A percentile compares a stretch with the other conserved stretches of the same genome.
Evolutionary conservation across 352 stramenopile genomes (phyloP).

Genomic region (Pythium dissotocum): DNA sequence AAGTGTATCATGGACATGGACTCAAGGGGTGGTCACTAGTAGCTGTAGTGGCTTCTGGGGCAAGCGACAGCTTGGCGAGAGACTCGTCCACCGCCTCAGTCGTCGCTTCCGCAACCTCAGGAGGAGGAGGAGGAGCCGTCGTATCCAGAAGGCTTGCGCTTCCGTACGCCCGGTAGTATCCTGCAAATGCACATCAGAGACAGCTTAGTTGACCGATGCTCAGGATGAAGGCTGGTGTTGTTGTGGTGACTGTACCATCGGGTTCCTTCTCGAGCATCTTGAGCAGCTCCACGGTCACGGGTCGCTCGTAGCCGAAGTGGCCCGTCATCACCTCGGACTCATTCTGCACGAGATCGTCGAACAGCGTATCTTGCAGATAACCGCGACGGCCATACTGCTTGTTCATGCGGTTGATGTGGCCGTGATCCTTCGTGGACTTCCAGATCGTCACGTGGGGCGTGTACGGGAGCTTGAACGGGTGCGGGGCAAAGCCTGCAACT

Average conservation of each 20-base stretch:
- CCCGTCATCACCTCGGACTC: neutral
- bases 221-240: neutral
- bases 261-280: slow-evolving; percentile 39
- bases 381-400: slow-evolving; percentile 11
- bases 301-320: slow-evolving; percentile 28
- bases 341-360: slow-evolving; percentile 18
- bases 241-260: slow-evolving; percentile 23
- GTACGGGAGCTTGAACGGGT: slow-evolving; percentile 34
- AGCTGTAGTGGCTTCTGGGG: neutral
- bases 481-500: slow-evolving; percentile 29
- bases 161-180: slow-evolving; percentile 1
- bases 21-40: too few relatives aligned
- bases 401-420: slow-evolving; percentile 33
- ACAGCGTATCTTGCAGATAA: slow-evolving; percentile 35
- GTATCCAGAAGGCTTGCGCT: slow-evolving; percentile 1
- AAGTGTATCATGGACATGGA: neutral
- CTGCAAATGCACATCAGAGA: neutral
- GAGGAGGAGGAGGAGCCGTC: neutral
- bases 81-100: neutral
- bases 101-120: slow-evolving; percentile 23
- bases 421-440: slow-evolving; percentile 38
- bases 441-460: slow-evolving; percentile 48
- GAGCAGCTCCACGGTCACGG: slow-evolving; percentile 34
- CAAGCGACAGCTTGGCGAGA: neutral
- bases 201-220: neutral